Percentiles rank a stretch among this genome's conserved stretches.
phyloP scores from a whole-genome alignment of 176 grass and related monocot genomes.

The Aegilops umbellulata region DNA sequence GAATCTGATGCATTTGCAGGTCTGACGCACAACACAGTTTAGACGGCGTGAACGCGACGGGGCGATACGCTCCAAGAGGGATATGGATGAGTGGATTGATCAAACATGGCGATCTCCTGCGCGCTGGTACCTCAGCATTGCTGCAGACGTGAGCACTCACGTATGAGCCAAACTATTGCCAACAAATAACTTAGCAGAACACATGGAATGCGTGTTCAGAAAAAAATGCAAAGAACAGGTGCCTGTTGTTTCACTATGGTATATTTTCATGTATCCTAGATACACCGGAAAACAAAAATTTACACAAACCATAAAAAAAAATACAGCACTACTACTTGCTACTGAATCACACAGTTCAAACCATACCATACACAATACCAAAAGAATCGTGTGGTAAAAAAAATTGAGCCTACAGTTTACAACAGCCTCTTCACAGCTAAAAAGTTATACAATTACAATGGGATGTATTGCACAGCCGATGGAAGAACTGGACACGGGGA shows the following conservation, averaged over 20 bases:
- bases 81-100: background rate
- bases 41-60: background rate
- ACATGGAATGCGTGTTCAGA: background rate
- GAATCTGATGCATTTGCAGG: background rate
- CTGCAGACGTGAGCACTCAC: background rate
- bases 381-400: background rate
- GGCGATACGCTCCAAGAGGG: background rate
- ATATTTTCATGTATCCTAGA: constrained; percentile 22
- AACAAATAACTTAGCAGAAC: background rate
- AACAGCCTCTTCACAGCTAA: background rate
- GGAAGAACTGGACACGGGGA: background rate
- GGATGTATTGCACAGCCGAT: constrained; percentile 10
- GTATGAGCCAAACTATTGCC: background rate
- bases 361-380: constrained; percentile 41
- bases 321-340: background rate
- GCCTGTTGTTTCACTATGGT: background rate
- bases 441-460: constrained; percentile 29
- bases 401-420: background rate
- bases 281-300: background rate
- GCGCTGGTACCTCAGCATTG: background rate
- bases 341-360: constrained; percentile 18
- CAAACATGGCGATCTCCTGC: background rate
- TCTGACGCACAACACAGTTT: background rate
- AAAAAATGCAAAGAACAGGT: background rate
- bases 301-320: constrained; percentile 24